Evolutionary conservation across 495 filamentous ascomycete genomes (phyloP), one percentile per base, ranked within the genome.

Genomic region (Pseudevernia furfuracea): DNA sequence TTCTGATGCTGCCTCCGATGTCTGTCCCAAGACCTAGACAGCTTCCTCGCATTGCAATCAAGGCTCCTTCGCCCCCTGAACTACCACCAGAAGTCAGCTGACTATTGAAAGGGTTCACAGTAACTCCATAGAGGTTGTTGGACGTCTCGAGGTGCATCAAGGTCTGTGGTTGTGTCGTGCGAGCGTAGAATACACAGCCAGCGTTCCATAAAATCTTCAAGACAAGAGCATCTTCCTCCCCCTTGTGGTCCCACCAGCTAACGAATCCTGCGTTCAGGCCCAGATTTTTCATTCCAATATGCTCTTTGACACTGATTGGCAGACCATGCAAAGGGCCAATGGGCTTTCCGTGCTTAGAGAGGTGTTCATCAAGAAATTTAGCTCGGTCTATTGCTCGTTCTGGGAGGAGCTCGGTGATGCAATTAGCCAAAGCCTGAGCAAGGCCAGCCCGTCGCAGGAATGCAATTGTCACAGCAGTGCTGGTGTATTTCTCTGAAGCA

Each of bases 21-120:
- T 78, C 76, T 8, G 76, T 73, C 52, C 76, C 76, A 12, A 78
- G 67, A 7, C 76, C 76, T 37, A 77, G 57, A 48, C 72, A 71
- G 44, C 73, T 75, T 8, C 76, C 76, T 38, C 70, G 68, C 9
- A 77, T 63, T 37, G 71, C 72, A 19, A 76, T 60, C 34, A 77
- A 67, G 3, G 81, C 83, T 19, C 79, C 83, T 69, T 87, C 84
- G 39, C 84, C 84, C 0, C 85, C 85, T 2, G 80, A 82, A 55
- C 76, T 80, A 6, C 84, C 85, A 1, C 84, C 84, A 44, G 76
- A 76, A 2, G 80, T 79, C 12, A 84, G 69, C 17, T 67, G 65
- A 34, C 67, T 73, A 62, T 84, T 82, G 60, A 68, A 62, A 0
- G 84, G 84, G 66, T 86, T 87, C 9, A 82, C 64, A 0, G 79